Evolutionary conservation across 2,329 filamentous ascomycete genomes (phyloP).

Genomic region (Cladosporium velox): DNA sequence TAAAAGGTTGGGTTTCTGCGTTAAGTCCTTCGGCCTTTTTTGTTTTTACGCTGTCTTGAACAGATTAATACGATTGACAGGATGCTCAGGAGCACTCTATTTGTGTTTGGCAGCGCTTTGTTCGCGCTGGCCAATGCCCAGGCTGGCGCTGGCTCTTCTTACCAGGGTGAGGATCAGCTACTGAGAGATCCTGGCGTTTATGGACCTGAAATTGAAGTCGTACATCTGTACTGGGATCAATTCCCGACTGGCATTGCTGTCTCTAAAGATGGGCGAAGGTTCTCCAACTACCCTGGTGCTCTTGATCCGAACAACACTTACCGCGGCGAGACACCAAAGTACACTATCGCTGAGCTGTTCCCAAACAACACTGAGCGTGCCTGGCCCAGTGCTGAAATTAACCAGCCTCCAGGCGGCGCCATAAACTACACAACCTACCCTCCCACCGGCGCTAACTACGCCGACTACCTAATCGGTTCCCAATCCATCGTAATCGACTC

Average conservation of each 20-base stretch:
- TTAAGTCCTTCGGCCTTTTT: not conserved
- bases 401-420: slow-evolving; percentile 52
- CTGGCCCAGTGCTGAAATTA: slow-evolving; percentile 48
- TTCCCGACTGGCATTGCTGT: slow-evolving; percentile 56
- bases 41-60: not conserved
- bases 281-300: slow-evolving; percentile 54
- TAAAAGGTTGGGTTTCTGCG: not conserved
- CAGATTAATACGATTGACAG: not conserved
- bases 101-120: slow-evolving; percentile 11
- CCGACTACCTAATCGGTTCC: slow-evolving; percentile 53
- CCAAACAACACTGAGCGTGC: slow-evolving; percentile 47
- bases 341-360: slow-evolving; percentile 52
- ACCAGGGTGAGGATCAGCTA: slow-evolving; percentile 8
- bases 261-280: slow-evolving; percentile 52
- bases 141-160: slow-evolving; percentile 10
- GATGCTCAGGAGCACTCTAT: not conserved
- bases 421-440: slow-evolving; percentile 55
- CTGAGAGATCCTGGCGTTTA: slow-evolving; percentile 40
- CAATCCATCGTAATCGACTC: slow-evolving; percentile 56
- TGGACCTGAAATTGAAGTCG: slow-evolving; percentile 50
- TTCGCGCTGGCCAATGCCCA: slow-evolving; percentile 11
- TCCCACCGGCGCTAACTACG: slow-evolving; percentile 48
- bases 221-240: slow-evolving; percentile 55
- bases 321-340: slow-evolving; percentile 44
- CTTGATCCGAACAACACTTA: slow-evolving; percentile 53